These are phyloP conservation scores for Picea engelmannii DNA, from an alignment of 83 land plant genomes.

Conservation along the genomic window DNA sequence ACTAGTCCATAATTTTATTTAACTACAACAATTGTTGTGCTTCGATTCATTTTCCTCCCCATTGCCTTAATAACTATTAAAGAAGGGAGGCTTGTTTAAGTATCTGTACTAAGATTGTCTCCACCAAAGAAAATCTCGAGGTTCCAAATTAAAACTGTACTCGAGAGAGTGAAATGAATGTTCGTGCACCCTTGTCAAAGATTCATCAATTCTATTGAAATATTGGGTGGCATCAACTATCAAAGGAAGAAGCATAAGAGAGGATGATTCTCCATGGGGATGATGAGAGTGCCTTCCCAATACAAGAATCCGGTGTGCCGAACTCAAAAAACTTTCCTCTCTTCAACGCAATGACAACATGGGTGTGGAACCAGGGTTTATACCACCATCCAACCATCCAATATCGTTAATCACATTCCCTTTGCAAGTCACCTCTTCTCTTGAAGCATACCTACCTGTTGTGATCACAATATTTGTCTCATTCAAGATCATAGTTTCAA, in stretches of 20 bases:
- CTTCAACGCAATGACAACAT: conserved; percentile 33
- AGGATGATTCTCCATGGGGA: conserved; percentile 43
- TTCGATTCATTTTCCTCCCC: too few species aligned
- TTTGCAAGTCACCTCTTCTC: conserved; percentile 30
- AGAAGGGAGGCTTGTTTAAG: too few species aligned
- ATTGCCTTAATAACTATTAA: too few species aligned
- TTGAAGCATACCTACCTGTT: conserved; percentile 40
- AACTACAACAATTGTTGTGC: too few species aligned
- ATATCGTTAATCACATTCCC: conserved; percentile 37
- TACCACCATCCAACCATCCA: conserved; percentile 39
- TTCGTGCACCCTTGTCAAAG: too few species aligned
- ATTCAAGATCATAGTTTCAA: conserved; percentile 35
- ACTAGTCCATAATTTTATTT: too few species aligned
- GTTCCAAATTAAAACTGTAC: too few species aligned
- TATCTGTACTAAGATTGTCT: too few species aligned
- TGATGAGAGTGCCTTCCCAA: conserved; percentile 48
- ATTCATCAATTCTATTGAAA: too few species aligned
- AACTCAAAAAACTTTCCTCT: conserved; percentile 40
- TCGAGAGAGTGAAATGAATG: too few species aligned
- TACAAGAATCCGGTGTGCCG: conserved; percentile 24
- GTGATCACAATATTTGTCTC: conserved; percentile 32
- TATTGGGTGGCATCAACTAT: conserved; percentile 52
- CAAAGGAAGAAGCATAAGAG: conserved; percentile 39
- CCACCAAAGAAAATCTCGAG: too few species aligned
- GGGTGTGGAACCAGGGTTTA: conserved; percentile 44